Evolutionary conservation across 176 grass and related monocot species (phyloP).

Genomic region (Aegilops bicornis): DNA sequence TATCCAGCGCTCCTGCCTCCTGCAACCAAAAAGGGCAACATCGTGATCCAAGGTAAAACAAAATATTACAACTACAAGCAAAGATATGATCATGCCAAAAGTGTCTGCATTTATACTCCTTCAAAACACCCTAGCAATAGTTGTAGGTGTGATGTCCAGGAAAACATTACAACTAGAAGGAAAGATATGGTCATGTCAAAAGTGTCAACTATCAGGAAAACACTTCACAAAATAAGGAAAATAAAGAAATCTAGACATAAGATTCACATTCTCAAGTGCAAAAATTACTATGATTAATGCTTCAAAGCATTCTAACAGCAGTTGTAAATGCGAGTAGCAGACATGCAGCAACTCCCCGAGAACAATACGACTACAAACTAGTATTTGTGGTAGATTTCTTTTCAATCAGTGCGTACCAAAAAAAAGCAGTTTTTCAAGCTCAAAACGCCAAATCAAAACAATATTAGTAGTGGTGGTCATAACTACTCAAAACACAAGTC

Average conservation of each 20-base stretch:
- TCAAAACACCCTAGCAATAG: neutral
- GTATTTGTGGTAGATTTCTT: neutral
- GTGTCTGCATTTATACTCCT: neutral
- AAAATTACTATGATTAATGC: neutral
- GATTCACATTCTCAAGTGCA: neutral
- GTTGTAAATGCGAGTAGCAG: neutral
- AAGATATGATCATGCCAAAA: neutral
- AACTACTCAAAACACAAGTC: neutral
- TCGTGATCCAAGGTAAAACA: neutral
- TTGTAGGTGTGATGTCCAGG: neutral
- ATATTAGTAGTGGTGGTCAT: neutral
- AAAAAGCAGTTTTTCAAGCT: neutral
- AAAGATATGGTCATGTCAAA: neutral
- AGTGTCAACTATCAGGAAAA: neutral
- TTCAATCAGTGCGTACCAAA: neutral
- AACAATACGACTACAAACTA: slow-evolving; percentile 1
- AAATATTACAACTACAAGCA: neutral
- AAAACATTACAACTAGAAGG: too few relatives aligned
- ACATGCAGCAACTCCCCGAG: neutral
- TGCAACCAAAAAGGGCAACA: neutral
- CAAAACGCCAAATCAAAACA: neutral
- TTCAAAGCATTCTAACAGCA: neutral
- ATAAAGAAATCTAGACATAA: neutral
- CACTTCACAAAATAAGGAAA: neutral
- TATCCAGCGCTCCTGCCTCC: neutral